Evolutionary conservation across 495 filamentous ascomycete genomes (phyloP), one percentile per base, ranked within the genome.

Genomic region (Penicillium cinerascens): DNA sequence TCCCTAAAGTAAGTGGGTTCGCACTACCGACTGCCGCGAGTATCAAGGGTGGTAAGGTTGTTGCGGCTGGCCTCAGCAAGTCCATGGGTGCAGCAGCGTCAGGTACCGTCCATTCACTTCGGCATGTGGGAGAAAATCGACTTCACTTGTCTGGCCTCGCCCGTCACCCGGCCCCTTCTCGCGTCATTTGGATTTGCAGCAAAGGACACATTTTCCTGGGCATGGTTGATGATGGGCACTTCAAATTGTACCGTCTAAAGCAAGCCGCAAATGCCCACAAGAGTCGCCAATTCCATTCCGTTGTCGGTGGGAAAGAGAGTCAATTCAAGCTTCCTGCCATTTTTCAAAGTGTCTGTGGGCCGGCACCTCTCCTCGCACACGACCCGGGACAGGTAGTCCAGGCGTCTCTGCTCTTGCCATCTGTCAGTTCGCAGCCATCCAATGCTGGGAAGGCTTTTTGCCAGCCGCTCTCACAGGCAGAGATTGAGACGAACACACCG

Each of bases 401-500:
- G 7, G 74, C 66, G 6, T 63, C 59, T 26, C 60, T 74, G 41
- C 54, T 66, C n/a, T 42, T 76, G 10, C 71, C 74, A 11, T 71
- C 71, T 1, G 58, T 51, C 15, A 64, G 48, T 41, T 61, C 63
- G 17, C 70, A 75, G 39, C 56, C 67, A 15, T 59, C 62, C 4
- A 51, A 52, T 38, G 45, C 59, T 17, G 57, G 54, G 8, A 74
- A 71, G 44, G 27, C 63, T 16, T 68, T 73, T 36, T 68, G 68
- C 20, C 77, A 82, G 52, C 78, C 79, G 3, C 68, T 95, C 44
- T 89, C 89, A 4, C 86, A 91, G 56, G 88, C 91, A 2, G 92
- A 97, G 72, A 92, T 96, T 54, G 92, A 97, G 65, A 93, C 91
- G 1, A 93, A 90, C 54, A 86, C 89, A 7, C 86, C 90, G 2